A percentile compares a stretch with the other conserved stretches of the same genome.
These are phyloP conservation scores for Cicer judaicum DNA, from an alignment of 306 rosid species.

Conservation along the genomic window DNA sequence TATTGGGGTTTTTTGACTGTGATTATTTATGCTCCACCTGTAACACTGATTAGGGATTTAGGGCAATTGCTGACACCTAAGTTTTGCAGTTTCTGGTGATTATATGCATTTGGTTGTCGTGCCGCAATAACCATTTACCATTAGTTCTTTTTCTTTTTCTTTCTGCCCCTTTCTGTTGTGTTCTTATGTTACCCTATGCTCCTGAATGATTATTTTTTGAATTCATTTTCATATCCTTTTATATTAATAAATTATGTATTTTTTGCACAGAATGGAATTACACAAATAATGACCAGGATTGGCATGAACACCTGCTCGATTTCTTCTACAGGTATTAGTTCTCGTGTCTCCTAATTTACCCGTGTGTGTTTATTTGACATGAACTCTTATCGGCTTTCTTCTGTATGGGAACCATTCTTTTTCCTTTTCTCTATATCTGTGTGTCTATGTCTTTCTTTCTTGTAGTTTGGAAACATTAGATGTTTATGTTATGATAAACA, in stretches of 20 bases:
- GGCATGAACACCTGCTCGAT: conserved; percentile 46
- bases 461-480: conserved; percentile 14
- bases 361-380: too few relatives aligned
- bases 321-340: conserved; percentile 59
- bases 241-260: conserved; percentile 10
- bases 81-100: background rate
- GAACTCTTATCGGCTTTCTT: conserved; percentile 5
- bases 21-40: background rate
- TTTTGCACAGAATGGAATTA: conserved; percentile 57
- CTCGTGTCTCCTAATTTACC: background rate
- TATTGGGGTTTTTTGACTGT: background rate
- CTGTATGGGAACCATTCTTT: background rate
- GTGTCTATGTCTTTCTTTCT: background rate
- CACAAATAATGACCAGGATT: conserved; percentile 41
- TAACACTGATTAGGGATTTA: background rate
- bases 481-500: conserved; percentile 8
- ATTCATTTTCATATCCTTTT: conserved; percentile 10
- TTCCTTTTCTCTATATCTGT: background rate
- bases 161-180: background rate
- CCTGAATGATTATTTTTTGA: conserved; percentile 15
- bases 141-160: background rate
- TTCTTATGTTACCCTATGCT: background rate
- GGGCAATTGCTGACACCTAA: conserved; percentile 3
- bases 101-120: conserved; percentile 28
- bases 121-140: background rate